A percentile compares a stretch with the other conserved stretches of the same genome.
Conservation (phyloP, 208 protist genomes). For the Wallacemonas sp. region DNA sequence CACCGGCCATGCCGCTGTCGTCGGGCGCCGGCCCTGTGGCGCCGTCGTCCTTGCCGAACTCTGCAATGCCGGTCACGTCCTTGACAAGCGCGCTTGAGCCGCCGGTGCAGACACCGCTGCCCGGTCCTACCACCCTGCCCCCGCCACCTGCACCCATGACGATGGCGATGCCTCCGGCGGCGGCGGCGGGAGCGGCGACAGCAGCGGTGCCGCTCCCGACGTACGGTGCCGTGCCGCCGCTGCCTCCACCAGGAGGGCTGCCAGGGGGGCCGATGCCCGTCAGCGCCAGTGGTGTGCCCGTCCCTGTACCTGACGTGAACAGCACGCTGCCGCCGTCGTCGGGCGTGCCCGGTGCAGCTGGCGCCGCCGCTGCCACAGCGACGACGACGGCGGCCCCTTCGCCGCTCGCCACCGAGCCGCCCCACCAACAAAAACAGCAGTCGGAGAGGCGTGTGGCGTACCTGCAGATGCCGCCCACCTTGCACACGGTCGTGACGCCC, state of each 20-base stretch:
- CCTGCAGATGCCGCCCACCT: conserved; percentile 18
- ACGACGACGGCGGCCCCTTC: too few species aligned
- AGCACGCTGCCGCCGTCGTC: neutral
- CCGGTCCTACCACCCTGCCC: conserved; percentile 3
- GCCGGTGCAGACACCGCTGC: neutral
- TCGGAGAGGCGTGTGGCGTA: neutral
- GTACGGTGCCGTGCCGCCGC: too few species aligned
- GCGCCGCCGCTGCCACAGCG: neutral
- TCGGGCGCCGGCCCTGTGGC: neutral
- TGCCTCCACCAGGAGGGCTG: too few species aligned
- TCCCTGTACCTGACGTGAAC: too few species aligned
- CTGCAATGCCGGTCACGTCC: conserved; percentile 12
- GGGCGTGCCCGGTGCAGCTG: conserved; percentile 15
- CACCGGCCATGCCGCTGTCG: neutral
- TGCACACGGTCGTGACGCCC: conserved; percentile 32
- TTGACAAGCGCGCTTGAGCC: conserved; percentile 18
- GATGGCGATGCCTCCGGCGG: neutral
- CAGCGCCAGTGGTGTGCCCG: too few species aligned
- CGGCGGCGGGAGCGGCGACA: neutral
- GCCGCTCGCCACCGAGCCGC: neutral
- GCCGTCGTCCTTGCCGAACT: neutral
- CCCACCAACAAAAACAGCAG: conserved; percentile 6
- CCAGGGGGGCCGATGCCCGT: too few species aligned
- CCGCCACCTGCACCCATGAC: neutral
- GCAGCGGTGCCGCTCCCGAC: too few species aligned